Evolutionary conservation across 345 rosid genomes (phyloP), one percentile per base, ranked within the genome.

Genomic region (Hibiscus trionum): DNA sequence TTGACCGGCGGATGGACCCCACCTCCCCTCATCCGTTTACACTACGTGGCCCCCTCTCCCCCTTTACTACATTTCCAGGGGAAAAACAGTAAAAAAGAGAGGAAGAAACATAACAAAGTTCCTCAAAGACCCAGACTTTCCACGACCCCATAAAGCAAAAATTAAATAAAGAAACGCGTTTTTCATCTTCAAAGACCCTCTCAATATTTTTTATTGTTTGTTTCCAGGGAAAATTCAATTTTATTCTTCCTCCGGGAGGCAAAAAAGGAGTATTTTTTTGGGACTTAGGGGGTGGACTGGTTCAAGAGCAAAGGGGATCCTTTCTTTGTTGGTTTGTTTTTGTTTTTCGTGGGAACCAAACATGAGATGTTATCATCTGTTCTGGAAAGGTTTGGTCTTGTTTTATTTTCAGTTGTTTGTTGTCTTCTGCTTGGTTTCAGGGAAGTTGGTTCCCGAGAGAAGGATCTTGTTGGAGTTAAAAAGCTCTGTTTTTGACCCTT

Each of bases 391-490:
- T 17, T 37, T 17, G 68, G 2, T 63, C 68, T 63, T 39, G 68
- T 39, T 37, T 37, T 14, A 19, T 31, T 69, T 11, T 69, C 47
- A 69, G 9, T 29, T 82, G 26, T 53, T 79, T 50, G 49, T 74
- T 10, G 66, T 12, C 75, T 59, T 67, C 47, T 73, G 61, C 69
- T 74, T 75, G 1, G 73, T 69, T 12, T 37, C 75, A 21, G 64
- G 68, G 31, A 71, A 16, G 26, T 39, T 21, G 69, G 27, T 69
- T 11, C 37, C 66, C 47, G 72, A 79, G 31, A 68, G 37, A 72
- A n/a, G 74, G 11, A 58, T 69, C 66, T 71, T 86, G 16, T 31
- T 86, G 72, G 75, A 84, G 76, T 65, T 86, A 77, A 82, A 82
- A 73, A 72, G 72, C 59, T 39, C 76, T 17, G 77, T 86, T 71